A percentile compares a stretch with the other conserved stretches of the same genome.
Conservation (phyloP, 345 rosid genomes). For the Murraya paniculata region DNA sequence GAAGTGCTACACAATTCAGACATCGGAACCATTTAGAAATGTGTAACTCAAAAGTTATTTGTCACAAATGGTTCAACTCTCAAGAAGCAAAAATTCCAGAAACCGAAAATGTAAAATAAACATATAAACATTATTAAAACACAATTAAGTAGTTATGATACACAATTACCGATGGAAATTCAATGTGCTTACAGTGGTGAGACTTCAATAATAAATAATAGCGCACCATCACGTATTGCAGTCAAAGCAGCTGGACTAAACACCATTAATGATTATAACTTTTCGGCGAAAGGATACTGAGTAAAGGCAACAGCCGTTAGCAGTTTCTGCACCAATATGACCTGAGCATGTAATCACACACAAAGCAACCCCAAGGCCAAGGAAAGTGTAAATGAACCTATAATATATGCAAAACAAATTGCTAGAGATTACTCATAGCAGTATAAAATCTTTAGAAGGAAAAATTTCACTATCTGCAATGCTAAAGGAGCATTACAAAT, state of each 20-base stretch:
- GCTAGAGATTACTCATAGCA: neutral
- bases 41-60: neutral
- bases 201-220: neutral
- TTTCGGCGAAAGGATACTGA: constrained; percentile 45
- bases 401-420: constrained; percentile 20
- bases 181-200: neutral
- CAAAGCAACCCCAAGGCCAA: constrained; percentile 62
- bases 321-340: constrained; percentile 86
- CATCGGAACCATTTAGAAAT: neutral
- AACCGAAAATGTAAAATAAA: neutral
- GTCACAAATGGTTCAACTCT: constrained; percentile 2
- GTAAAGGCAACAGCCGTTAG: constrained; percentile 82
- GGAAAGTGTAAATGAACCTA: constrained; percentile 82
- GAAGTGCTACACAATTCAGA: neutral
- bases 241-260: constrained; percentile 1
- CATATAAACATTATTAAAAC: neutral
- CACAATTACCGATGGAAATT: neutral
- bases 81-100: neutral
- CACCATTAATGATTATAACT: neutral
- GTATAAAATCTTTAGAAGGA: neutral
- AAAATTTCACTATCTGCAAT: neutral
- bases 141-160: constrained; percentile 2
- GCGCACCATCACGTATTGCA: neutral
- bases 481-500: neutral
- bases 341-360: constrained; percentile 76